Evolutionary conservation across 2,329 filamentous ascomycete species (phyloP).

Genomic region (Fusarium sp.): DNA sequence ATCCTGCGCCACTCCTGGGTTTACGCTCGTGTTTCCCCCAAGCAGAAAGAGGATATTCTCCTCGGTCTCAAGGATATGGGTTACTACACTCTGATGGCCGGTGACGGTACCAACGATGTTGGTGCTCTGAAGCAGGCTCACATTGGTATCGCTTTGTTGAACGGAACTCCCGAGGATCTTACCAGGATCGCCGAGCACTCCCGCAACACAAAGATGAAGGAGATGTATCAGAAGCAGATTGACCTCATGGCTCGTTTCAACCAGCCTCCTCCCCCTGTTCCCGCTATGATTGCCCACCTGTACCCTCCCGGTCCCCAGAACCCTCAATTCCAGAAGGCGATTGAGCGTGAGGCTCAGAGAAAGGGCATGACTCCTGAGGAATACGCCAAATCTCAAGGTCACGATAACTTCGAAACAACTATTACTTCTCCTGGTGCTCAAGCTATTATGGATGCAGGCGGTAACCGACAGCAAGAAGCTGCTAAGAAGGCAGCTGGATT

Average conservation of each 20-base stretch:
- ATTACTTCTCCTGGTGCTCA: conserved; percentile 75
- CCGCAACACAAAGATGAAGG: conserved; percentile 97
- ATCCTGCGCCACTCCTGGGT: conserved; percentile 94
- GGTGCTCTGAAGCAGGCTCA: conserved; percentile 98
- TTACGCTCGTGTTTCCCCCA: conserved; percentile 96
- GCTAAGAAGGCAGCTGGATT: conserved; percentile 79
- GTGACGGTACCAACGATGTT: conserved; percentile 98
- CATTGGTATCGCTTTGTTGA: conserved; percentile 94
- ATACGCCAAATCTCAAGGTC: conserved; percentile 64
- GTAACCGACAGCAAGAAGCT: conserved; percentile 65
- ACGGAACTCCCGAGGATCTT: conserved; percentile 92
- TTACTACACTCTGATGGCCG: conserved; percentile 98
- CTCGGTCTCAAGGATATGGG: conserved; percentile 94
- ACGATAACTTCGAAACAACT: conserved; percentile 68
- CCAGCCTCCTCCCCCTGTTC: conserved; percentile 90
- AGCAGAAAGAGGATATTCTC: conserved; percentile 99
- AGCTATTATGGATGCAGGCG: conserved; percentile 60
- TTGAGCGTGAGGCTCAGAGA: conserved; percentile 84
- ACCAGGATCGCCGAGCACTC: conserved; percentile 92
- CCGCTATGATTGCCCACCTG: conserved; percentile 90
- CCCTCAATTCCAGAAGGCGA: conserved; percentile 92
- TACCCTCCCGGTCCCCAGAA: conserved; percentile 92
- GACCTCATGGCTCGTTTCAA: conserved; percentile 95
- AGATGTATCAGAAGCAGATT: conserved; percentile 96
- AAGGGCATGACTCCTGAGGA: conserved; percentile 76